phyloP scores from a whole-genome alignment of 140 eudicot genomes.

The Flaveria floridana region DNA sequence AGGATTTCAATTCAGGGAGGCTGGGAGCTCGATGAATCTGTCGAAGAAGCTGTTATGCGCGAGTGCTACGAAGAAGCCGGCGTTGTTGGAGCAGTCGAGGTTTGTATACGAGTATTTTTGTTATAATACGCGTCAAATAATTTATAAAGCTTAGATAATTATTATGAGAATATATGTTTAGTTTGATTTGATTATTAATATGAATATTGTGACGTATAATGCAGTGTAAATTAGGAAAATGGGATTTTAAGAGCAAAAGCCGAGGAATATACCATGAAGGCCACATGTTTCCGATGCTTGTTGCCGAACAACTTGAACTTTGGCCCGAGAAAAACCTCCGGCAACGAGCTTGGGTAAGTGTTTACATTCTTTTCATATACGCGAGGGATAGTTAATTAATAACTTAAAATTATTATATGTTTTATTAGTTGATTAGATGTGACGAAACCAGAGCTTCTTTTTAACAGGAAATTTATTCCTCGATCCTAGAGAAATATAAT shows the following conservation, averaged over 20 bases:
- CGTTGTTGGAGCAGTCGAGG: constrained; percentile 69
- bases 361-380: neutral
- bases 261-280: constrained; percentile 58
- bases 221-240: constrained; percentile 70
- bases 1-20: constrained; percentile 53
- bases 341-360: constrained; percentile 71
- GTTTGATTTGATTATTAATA: neutral
- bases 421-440: neutral
- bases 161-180: neutral
- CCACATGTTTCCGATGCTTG: constrained; percentile 75
- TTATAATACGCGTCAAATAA: neutral
- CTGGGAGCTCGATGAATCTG: constrained; percentile 86
- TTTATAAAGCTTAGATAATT: neutral
- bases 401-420: neutral
- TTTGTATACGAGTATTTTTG: constrained; percentile 10
- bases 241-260: constrained; percentile 80
- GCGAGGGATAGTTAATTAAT: neutral
- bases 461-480: too few relatives aligned
- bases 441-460: neutral
- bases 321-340: constrained; percentile 77
- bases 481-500: too few relatives aligned
- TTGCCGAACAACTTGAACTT: constrained; percentile 68
- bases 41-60: constrained; percentile 72
- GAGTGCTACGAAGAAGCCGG: constrained; percentile 92
- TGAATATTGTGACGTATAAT: constrained; percentile 15